Evolutionary conservation across 2,329 filamentous ascomycete species (phyloP), one percentile per base, ranked within the genome.

Genomic region (Ophiostoma piceae): DNA sequence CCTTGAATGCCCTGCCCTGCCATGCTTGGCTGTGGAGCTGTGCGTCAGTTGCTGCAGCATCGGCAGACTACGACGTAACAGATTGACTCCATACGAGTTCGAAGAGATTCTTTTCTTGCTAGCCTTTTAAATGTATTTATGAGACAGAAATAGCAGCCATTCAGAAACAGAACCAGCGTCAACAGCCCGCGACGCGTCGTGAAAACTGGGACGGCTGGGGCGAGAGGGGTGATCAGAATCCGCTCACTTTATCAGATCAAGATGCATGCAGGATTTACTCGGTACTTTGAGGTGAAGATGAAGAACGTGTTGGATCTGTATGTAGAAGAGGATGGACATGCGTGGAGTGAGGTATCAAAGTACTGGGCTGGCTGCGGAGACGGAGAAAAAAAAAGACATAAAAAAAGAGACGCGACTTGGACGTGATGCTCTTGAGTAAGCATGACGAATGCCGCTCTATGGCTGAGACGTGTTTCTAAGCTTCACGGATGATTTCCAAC

Each of bases 231-330:
- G 60, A 22, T 57, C n/a, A 26, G 11, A n/a, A 62, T 68, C 66
- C 29, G 43, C 60, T 51, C 67, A 14, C 22, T 62, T 71, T 71
- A 71, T 71, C 70, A 71, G 70, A 71, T 71, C 66, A 64, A 70
- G 32, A 39, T 71, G 66, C 68, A 68, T 51, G 41, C n/a, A 29
- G 60, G 12, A 14, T 12, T 12, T 8, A 41, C 12, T 29, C 26
- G 26, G 26, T 29, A 29, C 26, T 29, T 29, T 12, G 39, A 1
- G 4, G 12, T 39, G 37, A 39, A 39, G 39, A 14, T 41, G 39
- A 19, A n/a, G 29, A 66, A 19, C 47, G 47, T 51, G 47, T 22
- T n/a, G 1, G 39, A 14, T 41, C 11, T 12, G 11, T 35, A 6
- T 35, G 26, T 6, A 3, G 6, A 35, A 35, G 35, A 35, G 35